Evolutionary conservation across 768 basidiomycete species (phyloP), one percentile per base, ranked within the genome.

Genomic region (Leucogyrophana mollusca): DNA sequence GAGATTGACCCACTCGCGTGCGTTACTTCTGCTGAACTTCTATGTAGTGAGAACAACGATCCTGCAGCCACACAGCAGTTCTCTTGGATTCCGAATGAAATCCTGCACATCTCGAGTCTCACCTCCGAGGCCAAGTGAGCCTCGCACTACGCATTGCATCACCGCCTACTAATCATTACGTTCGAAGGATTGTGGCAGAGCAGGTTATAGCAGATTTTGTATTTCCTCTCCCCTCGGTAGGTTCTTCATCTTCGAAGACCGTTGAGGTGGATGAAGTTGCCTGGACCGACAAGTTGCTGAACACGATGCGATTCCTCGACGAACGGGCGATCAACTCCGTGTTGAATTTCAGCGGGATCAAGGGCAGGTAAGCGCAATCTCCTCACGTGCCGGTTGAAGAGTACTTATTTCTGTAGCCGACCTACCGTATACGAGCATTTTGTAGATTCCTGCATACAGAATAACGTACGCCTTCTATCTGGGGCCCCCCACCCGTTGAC

Each of bases 281-380:
- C 0, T 98, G 94, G 94, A 89, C 89, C 0, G 93, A 96, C 56
- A 74, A 85, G 17, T 62, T 96, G 27, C 71, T 98, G 13, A 73
- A 76, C 32, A 82, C 84, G 1, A 83, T 94, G 79, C 73, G 73
- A 27, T 75, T 76, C 53, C 68, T 97, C 8, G 80, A 85, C 33
- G 80, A 83, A 11, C 73, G 73, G 24, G 74, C 78, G 0, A 71
- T 80, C 40, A 77, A 75, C 41, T 71, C 78, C 0, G 58, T 97
- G 21, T 58, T 91, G 10, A 61, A 60, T 9, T 61, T 94, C 46
- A 79, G 83, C 4, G 79, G 81, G 4, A 58, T 98, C 23, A 85
- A 82, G 50, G 66, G 73, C 27, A 59, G 61, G 91, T 90, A 55
- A 46, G 84, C 76, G 50, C 52, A 23, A 33, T 20, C 13, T 30